Percentiles rank a stretch among this genome's conserved stretches.
Conservation (phyloP, 169 alveolate genomes). For the Neospora caninum region DNA sequence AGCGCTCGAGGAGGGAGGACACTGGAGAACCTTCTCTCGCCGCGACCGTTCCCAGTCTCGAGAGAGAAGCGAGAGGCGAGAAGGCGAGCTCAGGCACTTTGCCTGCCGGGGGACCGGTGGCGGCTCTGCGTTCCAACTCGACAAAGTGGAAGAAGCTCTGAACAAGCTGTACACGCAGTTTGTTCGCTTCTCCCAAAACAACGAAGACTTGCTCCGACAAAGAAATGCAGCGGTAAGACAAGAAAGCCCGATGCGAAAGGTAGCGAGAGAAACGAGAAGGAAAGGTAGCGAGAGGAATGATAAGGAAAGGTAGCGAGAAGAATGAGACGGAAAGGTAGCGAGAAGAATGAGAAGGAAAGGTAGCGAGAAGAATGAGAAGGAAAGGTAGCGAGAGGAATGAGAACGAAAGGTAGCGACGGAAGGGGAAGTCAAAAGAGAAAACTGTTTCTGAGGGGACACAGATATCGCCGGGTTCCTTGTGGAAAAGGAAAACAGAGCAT, state of each 20-base stretch:
- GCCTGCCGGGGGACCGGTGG: neutral
- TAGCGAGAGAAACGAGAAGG: too few relatives aligned
- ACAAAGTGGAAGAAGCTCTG: constrained; percentile 76
- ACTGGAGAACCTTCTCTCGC: neutral
- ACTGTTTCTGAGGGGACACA: too few relatives aligned
- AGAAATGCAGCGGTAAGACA: constrained; percentile 79
- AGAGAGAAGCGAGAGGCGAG: neutral
- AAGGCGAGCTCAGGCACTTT: neutral
- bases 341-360: too few relatives aligned
- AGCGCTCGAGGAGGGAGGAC: neutral
- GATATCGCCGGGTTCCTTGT: too few relatives aligned
- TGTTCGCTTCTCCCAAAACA: constrained; percentile 86
- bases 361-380: too few relatives aligned
- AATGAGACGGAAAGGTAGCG: neutral
- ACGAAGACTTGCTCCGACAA: constrained; percentile 81
- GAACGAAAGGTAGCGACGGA: too few relatives aligned
- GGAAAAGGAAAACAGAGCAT: too few relatives aligned
- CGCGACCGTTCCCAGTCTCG: neutral
- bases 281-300: neutral
- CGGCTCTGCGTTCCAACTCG: constrained; percentile 68
- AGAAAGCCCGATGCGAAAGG: neutral
- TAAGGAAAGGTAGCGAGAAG: neutral
- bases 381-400: too few relatives aligned
- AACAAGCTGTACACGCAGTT: constrained; percentile 89
- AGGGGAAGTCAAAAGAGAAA: too few relatives aligned